Base-by-base conservation (phyloP, 352 stramenopile species). In the Pythium plurisporium region DNA sequence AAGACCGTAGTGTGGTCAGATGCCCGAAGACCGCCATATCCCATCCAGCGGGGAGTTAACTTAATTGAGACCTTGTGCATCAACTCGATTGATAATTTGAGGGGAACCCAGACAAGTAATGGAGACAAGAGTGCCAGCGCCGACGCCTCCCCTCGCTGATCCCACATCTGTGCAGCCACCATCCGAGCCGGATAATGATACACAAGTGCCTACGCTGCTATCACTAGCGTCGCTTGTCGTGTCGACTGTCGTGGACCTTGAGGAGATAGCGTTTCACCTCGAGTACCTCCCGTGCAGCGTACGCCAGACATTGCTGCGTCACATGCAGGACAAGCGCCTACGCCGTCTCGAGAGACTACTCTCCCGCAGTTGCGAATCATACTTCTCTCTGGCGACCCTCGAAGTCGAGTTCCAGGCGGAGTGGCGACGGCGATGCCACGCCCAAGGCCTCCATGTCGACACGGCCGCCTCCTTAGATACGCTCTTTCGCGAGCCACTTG, bases 371-470 rank as follows among this genome's bases (percentile, higher is more conserved):
- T 8, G 22, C 2, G 9, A 8, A n/a, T 15, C 23, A 2, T 26
- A n/a, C 1, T 50, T 23, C 12, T 15, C 26, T 14, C 20, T 33
- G 14, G 20, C 23, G 0, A 33, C 12, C 4, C 46, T 55, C 19
- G 61, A 68, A 12, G 2, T 3, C 11, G 61, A 68, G 40, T 52
- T 69, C 27, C 54, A 69, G 30, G 14, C n/a, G n/a, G 54, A 59
- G 29, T 69, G 61, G 61, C 40, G 29, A 14, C 26, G 30, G 22
- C 61, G 61, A 17, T 60, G 55, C 22, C 31, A 20, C 5, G 3
- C 14, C 5, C 29, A 26, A 5, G 49, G 61, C 9, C 45, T 59
- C 34, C 55, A 50, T 17, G 29, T 56, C 5, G 42, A 59, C 25
- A 15, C 29, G 1, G 10, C 26, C 4, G 20, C 57, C 25, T 56